Conservation (phyloP, 139 green algal species). For the Chlamydomonas sp. region DNA sequence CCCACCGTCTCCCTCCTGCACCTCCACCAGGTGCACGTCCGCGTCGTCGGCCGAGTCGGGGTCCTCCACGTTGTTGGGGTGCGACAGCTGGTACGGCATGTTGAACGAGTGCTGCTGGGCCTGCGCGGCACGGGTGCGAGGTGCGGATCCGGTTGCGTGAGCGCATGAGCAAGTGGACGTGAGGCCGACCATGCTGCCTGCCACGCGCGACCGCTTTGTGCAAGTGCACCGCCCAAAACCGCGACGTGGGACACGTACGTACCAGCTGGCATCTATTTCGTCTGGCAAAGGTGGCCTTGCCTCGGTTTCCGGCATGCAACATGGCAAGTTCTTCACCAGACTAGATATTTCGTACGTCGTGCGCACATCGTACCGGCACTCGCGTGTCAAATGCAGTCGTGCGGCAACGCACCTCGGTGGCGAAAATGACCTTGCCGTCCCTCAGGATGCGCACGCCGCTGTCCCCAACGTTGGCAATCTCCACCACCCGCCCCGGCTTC, state of each 20-base stretch:
- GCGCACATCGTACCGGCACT: not conserved
- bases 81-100: slow-evolving; percentile 91
- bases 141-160: too few relatives aligned
- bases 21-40: slow-evolving; percentile 61
- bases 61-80: slow-evolving; percentile 64
- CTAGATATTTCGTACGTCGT: too few relatives aligned
- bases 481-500: slow-evolving; percentile 49
- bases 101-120: slow-evolving; percentile 97
- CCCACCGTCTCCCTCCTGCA: slow-evolving; percentile 9
- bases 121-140: slow-evolving; percentile 23
- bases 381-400: not conserved
- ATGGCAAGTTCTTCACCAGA: too few relatives aligned
- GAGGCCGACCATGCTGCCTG: too few relatives aligned
- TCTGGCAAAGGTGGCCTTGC: too few relatives aligned
- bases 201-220: too few relatives aligned
- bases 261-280: too few relatives aligned
- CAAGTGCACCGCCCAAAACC: too few relatives aligned
- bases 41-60: slow-evolving; percentile 70
- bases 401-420: slow-evolving; percentile 60
- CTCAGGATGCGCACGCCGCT: slow-evolving; percentile 80
- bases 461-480: slow-evolving; percentile 87
- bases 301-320: too few relatives aligned
- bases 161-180: too few relatives aligned
- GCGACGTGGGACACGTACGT: too few relatives aligned
- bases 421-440: slow-evolving; percentile 69